These are phyloP conservation scores for Rhizoclosmatium sp. DNA, from an alignment of 192 early-diverging fungal genomes.

Conservation along the genomic window DNA sequence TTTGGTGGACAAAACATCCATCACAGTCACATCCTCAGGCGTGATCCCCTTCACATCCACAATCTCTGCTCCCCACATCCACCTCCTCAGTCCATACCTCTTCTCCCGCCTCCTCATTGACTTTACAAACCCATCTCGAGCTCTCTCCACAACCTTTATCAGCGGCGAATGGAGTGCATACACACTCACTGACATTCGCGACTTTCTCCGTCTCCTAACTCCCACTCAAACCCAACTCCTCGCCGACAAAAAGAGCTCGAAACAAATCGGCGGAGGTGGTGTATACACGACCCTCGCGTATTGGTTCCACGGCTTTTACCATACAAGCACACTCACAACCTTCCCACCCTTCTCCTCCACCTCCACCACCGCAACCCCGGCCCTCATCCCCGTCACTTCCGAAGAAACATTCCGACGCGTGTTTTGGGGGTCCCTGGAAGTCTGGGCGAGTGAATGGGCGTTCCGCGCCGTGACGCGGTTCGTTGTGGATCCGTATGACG, in stretches of 20 bases:
- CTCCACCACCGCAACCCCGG: not conserved
- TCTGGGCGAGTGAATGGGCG: constrained; percentile 24
- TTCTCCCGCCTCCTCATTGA: constrained; percentile 32
- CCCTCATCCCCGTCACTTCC: not conserved
- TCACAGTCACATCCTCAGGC: not conserved
- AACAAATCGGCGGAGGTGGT: not conserved
- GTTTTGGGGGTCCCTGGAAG: not conserved
- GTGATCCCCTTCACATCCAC: not conserved
- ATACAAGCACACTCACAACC: not conserved
- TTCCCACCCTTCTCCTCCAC: not conserved
- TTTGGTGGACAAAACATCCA: not conserved
- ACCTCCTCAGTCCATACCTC: constrained; percentile 22
- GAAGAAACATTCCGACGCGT: not conserved
- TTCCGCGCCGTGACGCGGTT: constrained; percentile 39
- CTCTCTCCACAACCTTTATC: constrained; percentile 32
- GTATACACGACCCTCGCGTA: not conserved
- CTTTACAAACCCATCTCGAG: constrained; percentile 19
- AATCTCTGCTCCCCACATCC: not conserved
- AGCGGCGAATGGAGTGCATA: constrained; percentile 38
- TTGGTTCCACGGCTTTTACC: not conserved
- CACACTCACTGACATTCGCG: not conserved
- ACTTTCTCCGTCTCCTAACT: constrained; percentile 6
- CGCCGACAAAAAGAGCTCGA: not conserved
- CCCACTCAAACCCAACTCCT: not conserved
- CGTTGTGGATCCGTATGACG: constrained; percentile 40